phyloP scores from a whole-genome alignment of 345 rosid species.

The Eucalyptus sp. region DNA sequence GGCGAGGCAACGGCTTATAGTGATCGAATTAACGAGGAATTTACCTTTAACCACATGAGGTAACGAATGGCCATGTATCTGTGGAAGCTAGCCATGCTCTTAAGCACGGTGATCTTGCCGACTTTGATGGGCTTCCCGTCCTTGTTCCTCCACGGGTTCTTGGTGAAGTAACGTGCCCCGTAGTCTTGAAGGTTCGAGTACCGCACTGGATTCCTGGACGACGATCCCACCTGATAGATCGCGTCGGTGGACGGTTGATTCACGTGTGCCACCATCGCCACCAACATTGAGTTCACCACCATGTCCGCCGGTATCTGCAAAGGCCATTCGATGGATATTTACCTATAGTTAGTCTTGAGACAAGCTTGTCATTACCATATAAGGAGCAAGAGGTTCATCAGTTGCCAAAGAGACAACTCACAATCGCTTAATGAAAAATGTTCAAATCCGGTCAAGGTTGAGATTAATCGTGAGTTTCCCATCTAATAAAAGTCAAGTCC shows the following conservation, averaged over 20 bases:
- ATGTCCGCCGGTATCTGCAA: slow-evolving; percentile 25
- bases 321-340: background rate
- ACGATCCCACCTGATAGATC: slow-evolving; percentile 63
- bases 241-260: background rate
- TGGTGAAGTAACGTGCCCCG: slow-evolving; percentile 12
- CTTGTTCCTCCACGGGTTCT: slow-evolving; percentile 73
- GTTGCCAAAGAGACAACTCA: no score
- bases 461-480: background rate
- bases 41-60: slow-evolving; percentile 49
- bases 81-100: slow-evolving; percentile 66
- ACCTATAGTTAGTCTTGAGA: background rate
- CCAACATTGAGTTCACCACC: slow-evolving; percentile 32
- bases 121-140: slow-evolving; percentile 70
- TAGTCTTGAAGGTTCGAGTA: slow-evolving; percentile 11
- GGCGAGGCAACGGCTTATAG: background rate
- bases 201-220: slow-evolving; percentile 15
- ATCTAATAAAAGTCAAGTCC: background rate
- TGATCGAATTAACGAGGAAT: background rate
- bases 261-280: slow-evolving; percentile 24
- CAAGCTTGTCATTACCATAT: background rate
- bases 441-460: no score
- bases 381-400: background rate
- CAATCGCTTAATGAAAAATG: no score
- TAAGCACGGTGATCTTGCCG: slow-evolving; percentile 24
- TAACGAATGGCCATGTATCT: slow-evolving; percentile 65